Conservation (phyloP, 164 flowering plant species). For the Stephania cephalantha region DNA sequence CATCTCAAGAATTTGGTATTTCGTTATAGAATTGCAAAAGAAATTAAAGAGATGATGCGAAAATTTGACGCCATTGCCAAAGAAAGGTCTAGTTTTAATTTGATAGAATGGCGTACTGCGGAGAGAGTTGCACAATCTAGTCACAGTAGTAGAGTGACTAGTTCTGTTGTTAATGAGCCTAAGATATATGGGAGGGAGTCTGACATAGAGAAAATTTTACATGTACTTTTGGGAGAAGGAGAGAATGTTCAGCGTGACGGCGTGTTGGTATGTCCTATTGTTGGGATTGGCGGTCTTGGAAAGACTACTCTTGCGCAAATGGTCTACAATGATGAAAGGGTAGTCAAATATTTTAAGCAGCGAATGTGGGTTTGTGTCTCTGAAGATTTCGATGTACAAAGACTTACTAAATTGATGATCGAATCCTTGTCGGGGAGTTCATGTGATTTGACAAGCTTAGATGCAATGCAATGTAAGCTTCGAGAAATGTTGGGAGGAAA, state of each 20-base stretch:
- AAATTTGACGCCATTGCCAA: constrained; percentile 2
- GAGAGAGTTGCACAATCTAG: background rate
- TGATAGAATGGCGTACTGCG: background rate
- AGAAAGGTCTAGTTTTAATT: background rate
- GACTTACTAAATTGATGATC: background rate
- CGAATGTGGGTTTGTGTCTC: constrained; percentile 6
- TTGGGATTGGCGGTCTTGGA: constrained; percentile 10
- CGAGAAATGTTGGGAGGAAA: background rate
- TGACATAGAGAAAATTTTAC: background rate
- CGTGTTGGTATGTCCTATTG: background rate
- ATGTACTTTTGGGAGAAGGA: background rate
- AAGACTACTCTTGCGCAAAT: constrained; percentile 12
- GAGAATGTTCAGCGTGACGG: background rate
- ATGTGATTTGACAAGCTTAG: background rate
- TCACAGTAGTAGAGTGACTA: constrained; percentile 5
- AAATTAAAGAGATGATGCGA: background rate
- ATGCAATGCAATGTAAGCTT: background rate
- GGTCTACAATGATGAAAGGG: constrained; percentile 4
- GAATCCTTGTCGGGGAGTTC: background rate
- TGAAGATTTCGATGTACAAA: background rate
- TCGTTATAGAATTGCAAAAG: background rate
- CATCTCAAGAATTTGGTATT: background rate
- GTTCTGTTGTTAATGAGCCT: background rate
- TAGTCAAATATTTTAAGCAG: background rate
- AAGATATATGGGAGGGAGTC: constrained; percentile 3